Base-by-base conservation (phyloP, 2,329 filamentous ascomycete genomes). In the Aspergillus fijiensis region DNA sequence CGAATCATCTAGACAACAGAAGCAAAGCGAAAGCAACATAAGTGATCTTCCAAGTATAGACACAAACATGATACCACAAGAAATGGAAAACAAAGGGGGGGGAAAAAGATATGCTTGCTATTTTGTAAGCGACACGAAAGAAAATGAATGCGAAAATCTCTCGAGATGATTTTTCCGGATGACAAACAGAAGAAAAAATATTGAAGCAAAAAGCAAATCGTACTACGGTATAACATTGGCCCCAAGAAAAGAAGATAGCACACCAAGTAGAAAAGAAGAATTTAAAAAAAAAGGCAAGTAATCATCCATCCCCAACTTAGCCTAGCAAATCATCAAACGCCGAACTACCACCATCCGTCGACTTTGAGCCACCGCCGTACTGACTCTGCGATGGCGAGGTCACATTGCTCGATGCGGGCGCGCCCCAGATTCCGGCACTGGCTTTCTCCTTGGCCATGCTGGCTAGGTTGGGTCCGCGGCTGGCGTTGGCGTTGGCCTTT, bases 401-500 rank as follows among this genome's bases (percentile, higher is more conserved):
- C 39, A 45, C 39, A 45, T 45, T 45, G 39, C 39, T 83, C 76
- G 70, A 77, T 78, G 87, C 82, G 16, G 89, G 83, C 0, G 90
- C 85, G 19, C 94, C 95, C 92, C 96, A 99, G 64, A 99, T 91
- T 7, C 93, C 92, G 16, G 93, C 92, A 69, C 88, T 92, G 60
- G 92, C 95, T 84, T 98, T 97, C 78, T 97, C 92, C 82, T 97
- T 97, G n/a, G 93, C 94, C 76, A 99, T 86, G 75, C 96, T 93
- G 31, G 92, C 93, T 79, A 99, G 85, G 58, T 93, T 93, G 55
- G 92, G 88, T 0, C 89, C 89, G 60, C 87, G 83, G 57, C 83
- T 80, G 10, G 80, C 81, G 12, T 84, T 81, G 2, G 87, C 84
- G 61, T 78, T 82, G 1, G 84, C 78, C 79, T 95, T 96, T 81